phyloP scores from a whole-genome alignment of 1,284 basidiomycete species.

The Fomitopsis schrenkii region DNA sequence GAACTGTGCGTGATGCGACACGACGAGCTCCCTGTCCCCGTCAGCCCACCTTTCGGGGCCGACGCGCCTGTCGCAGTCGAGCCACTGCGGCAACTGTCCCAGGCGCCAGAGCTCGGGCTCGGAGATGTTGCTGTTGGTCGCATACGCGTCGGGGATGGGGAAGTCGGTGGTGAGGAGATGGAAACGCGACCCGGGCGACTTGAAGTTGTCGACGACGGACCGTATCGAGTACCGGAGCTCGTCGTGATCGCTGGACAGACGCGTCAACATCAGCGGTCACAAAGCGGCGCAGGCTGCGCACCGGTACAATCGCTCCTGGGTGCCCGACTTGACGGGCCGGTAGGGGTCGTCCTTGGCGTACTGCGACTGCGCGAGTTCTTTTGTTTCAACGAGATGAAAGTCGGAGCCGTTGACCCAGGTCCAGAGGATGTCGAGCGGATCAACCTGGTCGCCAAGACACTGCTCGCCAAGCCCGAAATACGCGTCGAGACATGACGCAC shows the following conservation, averaged over 20 bases:
- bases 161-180: constrained; percentile 27
- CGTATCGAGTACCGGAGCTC: constrained; percentile 27
- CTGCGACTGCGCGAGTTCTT: constrained; percentile 12
- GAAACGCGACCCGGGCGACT: constrained; percentile 18
- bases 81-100: constrained; percentile 10
- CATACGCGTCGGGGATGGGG: constrained; percentile 11
- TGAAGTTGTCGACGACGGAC: constrained; percentile 23
- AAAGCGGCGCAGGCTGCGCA: not conserved
- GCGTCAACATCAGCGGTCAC: not conserved
- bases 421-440: constrained; percentile 24
- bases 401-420: constrained; percentile 30
- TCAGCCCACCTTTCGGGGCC: constrained; percentile 4
- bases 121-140: constrained; percentile 2
- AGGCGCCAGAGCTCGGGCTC: constrained; percentile 4
- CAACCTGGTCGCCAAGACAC: constrained; percentile 18
- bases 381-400: constrained; percentile 17
- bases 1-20: constrained; percentile 24
- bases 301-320: constrained; percentile 24
- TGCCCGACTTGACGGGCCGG: constrained; percentile 17
- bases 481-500: constrained; percentile 19
- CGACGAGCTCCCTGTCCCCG: constrained; percentile 19
- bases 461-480: constrained; percentile 18
- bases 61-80: constrained; percentile 2
- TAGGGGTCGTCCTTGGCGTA: constrained; percentile 18
- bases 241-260: constrained; percentile 22